These are phyloP conservation scores for Yamadazyma sp. DNA, from an alignment of 1,139 yeast genomes.

Conservation along the genomic window DNA sequence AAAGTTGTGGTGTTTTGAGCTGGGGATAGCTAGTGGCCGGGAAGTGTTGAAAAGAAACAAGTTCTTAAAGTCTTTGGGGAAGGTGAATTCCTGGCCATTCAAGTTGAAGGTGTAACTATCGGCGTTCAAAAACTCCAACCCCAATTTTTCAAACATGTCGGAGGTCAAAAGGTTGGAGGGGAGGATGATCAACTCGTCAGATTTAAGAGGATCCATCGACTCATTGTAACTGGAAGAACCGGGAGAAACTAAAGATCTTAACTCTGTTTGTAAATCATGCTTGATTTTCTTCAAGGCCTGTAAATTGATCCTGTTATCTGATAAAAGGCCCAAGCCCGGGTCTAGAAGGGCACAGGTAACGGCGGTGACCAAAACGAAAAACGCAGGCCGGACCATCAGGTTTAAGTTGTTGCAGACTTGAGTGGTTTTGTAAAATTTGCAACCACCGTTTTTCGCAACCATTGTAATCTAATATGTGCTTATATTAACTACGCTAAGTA, in stretches of 20 bases:
- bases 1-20: constrained; percentile 14
- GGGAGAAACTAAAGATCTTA: constrained; percentile 15
- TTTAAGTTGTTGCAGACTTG: no score
- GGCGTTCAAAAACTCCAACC: constrained; percentile 19
- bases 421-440: not conserved
- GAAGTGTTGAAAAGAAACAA: constrained; percentile 36
- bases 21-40: constrained; percentile 12
- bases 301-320: constrained; percentile 6
- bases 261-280: constrained; percentile 13
- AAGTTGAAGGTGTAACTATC: constrained; percentile 13
- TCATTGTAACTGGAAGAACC: not conserved
- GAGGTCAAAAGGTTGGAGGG: constrained; percentile 24
- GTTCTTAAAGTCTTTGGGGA: constrained; percentile 31
- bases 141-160: constrained; percentile 21
- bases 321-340: constrained; percentile 3
- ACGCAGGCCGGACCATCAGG: not conserved
- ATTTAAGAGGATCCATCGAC: not conserved
- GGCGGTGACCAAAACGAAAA: not conserved
- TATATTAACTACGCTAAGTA: no score
- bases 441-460: constrained; percentile 13
- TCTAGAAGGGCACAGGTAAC: not conserved
- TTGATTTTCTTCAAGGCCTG: constrained; percentile 15
- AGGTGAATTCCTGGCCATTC: constrained; percentile 6
- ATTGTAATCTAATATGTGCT: not conserved
- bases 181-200: constrained; percentile 20